Evolutionary conservation across 2,329 filamentous ascomycete species (phyloP).

Genomic region (Calycina herbarum): DNA sequence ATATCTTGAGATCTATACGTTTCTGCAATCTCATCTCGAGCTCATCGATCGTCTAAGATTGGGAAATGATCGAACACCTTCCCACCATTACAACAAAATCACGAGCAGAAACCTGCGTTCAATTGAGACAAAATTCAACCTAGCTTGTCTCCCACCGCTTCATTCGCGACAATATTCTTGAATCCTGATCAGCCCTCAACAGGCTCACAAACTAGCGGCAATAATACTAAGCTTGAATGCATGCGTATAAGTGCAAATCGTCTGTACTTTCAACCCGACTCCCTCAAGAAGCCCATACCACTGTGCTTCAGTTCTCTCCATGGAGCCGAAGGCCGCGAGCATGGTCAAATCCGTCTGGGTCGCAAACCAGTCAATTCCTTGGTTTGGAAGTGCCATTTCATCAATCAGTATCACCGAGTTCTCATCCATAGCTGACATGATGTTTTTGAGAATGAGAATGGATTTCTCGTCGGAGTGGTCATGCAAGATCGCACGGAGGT

Average conservation of each 20-base stretch:
- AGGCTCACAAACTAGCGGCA: neutral
- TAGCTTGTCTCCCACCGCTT: no score
- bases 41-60: no score
- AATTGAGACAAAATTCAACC: no score
- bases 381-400: constrained; percentile 45
- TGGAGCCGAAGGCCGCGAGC: constrained; percentile 38
- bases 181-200: no score
- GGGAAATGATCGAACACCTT: no score
- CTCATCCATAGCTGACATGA: constrained; percentile 37
- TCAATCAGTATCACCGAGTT: constrained; percentile 44
- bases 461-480: constrained; percentile 40
- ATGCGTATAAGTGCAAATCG: constrained; percentile 18
- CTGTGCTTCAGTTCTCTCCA: constrained; percentile 40
- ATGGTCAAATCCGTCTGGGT: constrained; percentile 42
- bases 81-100: no score
- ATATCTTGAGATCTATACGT: no score
- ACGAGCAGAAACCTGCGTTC: no score
- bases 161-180: no score
- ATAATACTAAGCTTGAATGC: neutral
- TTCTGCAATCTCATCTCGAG: no score
- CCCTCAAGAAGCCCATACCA: constrained; percentile 34
- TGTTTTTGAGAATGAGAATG: constrained; percentile 24
- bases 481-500: constrained; percentile 42
- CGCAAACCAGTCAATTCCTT: constrained; percentile 36
- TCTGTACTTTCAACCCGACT: constrained; percentile 15